A percentile compares a stretch with the other conserved stretches of the same genome.
These are phyloP conservation scores for Haberlea rhodopensis DNA, from an alignment of 257 asterid genomes.

Conservation along the genomic window DNA sequence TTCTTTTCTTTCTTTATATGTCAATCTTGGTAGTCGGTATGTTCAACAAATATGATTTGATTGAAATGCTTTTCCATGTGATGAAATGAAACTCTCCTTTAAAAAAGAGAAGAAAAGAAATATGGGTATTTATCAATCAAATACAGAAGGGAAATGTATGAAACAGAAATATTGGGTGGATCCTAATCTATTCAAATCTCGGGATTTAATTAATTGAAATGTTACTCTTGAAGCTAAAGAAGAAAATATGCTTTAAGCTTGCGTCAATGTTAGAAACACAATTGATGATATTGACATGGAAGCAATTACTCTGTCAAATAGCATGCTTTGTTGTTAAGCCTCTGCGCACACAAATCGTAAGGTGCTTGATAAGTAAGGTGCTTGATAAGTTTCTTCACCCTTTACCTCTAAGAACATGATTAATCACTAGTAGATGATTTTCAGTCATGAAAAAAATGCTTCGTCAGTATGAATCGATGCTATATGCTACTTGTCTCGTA, in stretches of 20 bases:
- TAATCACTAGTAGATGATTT: too few relatives aligned
- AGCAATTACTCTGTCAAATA: neutral
- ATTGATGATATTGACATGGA: neutral
- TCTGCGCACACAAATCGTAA: neutral
- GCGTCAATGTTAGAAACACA: neutral
- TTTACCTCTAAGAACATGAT: neutral
- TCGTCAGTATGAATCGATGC: too few relatives aligned
- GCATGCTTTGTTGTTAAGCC: neutral
- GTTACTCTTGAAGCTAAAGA: neutral
- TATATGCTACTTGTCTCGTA: too few relatives aligned
- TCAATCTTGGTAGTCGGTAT: conserved; percentile 6
- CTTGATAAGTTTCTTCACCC: neutral
- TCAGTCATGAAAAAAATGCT: too few relatives aligned
- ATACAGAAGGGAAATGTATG: neutral
- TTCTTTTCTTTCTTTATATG: neutral
- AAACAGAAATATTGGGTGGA: neutral
- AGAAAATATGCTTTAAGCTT: neutral
- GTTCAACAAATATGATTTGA: conserved; percentile 1
- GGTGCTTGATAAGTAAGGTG: neutral
- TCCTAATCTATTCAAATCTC: neutral
- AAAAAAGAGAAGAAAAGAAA: neutral
- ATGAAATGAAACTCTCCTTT: neutral
- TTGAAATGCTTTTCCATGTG: conserved; percentile 7
- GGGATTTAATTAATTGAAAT: too few relatives aligned
- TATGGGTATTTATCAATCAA: neutral